Evolutionary conservation across 306 rosid species (phyloP), one percentile per base, ranked within the genome.

Genomic region (Quercus glauca): DNA sequence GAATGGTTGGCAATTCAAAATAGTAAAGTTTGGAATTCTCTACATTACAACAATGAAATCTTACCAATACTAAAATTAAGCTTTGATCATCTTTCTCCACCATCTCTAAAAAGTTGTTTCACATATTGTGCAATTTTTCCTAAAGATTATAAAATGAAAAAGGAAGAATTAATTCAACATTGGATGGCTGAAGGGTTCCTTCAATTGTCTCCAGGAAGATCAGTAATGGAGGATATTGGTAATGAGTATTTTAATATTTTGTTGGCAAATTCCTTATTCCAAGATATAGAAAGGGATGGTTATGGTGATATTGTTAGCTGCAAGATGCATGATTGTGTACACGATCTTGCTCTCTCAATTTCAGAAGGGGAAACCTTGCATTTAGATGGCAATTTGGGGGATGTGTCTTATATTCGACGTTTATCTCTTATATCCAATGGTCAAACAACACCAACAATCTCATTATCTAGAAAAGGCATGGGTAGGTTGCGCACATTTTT

Each of bases 301-400:
- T 0, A 18, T 12, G 73, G 21, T 2, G n/a, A 13, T 17, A 37
- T 28, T 19, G 5, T 3, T 13, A 10, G 5, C 4, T 76, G 53
- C 15, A 71, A 81, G 69, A 81, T 81, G 85, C 85, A 76, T 1
- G 81, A 81, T 81, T 56, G 35, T 45, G 51, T 81, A 2, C 80
- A 75, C 13, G 84, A 59, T 21, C 80, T 81, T 31, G 84, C 84
- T 2, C 51, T 11, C 58, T 74, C n/a, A 28, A 61, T 64, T 53
- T 23, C 69, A 11, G 19, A 25, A 57, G 3, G 14, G 12, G 21
- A 53, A 20, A 56, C 33, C 12, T 51, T 77, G 73, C 29, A 10
- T 45, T 31, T 4, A 51, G 41, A 0, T 1, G 12, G 5, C 12
- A 4, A 69, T n/a, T 19, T 45, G 3, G 5, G 29, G 28, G 69